These are phyloP conservation scores for Aleurites moluccanus DNA, from an alignment of 441 rosid species.

Conservation along the genomic window DNA sequence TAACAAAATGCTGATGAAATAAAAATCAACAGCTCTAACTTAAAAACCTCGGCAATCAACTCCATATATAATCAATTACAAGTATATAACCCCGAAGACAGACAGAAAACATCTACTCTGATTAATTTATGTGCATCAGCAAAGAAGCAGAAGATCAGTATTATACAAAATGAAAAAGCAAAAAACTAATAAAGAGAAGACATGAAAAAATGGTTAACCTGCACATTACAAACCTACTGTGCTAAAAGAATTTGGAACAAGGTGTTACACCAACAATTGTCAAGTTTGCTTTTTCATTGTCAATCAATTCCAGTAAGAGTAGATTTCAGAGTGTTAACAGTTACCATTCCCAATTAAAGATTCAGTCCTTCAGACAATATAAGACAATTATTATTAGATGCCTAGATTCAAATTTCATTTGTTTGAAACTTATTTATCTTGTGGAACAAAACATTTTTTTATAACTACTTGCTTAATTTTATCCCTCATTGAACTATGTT, in stretches of 20 bases:
- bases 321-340: neutral
- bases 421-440: neutral
- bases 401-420: constrained; percentile 1
- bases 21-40: neutral
- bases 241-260: neutral
- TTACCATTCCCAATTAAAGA: neutral
- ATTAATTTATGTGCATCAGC: neutral
- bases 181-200: neutral
- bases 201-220: neutral
- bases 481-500: neutral
- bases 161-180: neutral
- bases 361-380: neutral
- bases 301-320: neutral
- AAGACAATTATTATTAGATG: neutral
- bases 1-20: neutral
- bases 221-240: neutral
- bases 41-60: neutral
- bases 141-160: neutral
- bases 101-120: neutral
- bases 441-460: neutral
- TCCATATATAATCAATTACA: neutral
- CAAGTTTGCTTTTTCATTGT: neutral
- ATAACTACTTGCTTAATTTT: neutral
- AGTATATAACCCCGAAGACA: neutral
- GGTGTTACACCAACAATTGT: neutral